Percentiles rank a stretch among this genome's conserved stretches.
Conservation (phyloP, 208 protist species). For the Trichomonas tenax region DNA sequence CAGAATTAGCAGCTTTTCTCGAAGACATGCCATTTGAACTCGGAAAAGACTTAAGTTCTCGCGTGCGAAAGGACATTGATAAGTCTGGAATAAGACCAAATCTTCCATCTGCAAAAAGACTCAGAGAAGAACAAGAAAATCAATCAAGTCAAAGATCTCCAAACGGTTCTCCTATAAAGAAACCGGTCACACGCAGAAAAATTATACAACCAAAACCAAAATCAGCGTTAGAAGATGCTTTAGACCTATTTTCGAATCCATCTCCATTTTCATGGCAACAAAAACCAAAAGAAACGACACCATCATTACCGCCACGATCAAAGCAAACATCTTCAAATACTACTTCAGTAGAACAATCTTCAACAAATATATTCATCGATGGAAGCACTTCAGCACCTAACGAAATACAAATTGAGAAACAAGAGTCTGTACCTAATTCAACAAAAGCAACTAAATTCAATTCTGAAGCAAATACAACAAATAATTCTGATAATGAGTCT, state of each 20-base stretch:
- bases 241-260: background rate
- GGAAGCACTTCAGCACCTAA: background rate
- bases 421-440: background rate
- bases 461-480: background rate
- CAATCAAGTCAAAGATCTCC: background rate
- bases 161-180: background rate
- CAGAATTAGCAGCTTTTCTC: background rate
- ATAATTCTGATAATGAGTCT: background rate
- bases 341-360: background rate
- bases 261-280: background rate
- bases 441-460: background rate
- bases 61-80: background rate
- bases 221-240: background rate
- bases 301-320: background rate
- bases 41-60: background rate
- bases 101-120: background rate
- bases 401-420: background rate
- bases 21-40: background rate
- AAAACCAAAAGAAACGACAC: background rate
- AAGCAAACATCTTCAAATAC: background rate
- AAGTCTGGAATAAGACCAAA: background rate
- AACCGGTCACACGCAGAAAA: background rate
- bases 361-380: background rate
- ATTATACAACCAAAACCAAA: background rate
- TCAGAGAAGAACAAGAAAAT: background rate